These are phyloP conservation scores for Amanita subjunquillea DNA, from an alignment of 768 basidiomycete genomes.

Conservation along the genomic window DNA sequence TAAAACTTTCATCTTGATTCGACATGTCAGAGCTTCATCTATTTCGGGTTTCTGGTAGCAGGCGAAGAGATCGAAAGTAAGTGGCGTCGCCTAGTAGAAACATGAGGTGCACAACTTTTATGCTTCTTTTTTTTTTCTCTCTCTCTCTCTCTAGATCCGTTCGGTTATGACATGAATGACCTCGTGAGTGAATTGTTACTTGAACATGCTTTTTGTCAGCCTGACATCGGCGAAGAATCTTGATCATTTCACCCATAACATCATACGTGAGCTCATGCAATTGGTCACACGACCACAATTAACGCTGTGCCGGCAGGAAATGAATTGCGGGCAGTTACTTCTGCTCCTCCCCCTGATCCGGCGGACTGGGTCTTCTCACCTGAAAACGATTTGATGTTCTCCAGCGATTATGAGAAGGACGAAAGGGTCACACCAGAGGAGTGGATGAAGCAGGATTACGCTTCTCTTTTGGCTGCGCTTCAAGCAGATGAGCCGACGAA, in stretches of 20 bases:
- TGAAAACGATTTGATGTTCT: conserved; percentile 49
- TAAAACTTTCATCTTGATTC: neutral
- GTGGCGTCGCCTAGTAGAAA: conserved; percentile 13
- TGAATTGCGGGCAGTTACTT: conserved; percentile 55
- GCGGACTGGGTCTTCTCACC: conserved; percentile 49
- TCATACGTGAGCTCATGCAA: conserved; percentile 39
- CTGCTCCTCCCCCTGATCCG: conserved; percentile 48
- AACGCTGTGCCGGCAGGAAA: conserved; percentile 26
- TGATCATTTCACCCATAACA: conserved; percentile 62
- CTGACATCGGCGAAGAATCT: conserved; percentile 31
- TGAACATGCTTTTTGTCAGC: neutral
- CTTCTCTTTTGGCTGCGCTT: conserved; percentile 32
- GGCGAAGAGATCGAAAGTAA: conserved; percentile 70
- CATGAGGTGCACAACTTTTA: neutral
- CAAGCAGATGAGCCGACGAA: conserved; percentile 11
- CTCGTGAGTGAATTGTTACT: conserved; percentile 28
- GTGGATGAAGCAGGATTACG: conserved; percentile 44
- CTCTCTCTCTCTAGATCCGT: conserved; percentile 24
- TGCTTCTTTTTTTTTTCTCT: neutral
- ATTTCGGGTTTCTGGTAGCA: conserved; percentile 66
- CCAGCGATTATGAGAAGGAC: conserved; percentile 17
- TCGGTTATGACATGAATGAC: conserved; percentile 67
- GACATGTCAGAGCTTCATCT: conserved; percentile 44
- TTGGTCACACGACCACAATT: neutral
- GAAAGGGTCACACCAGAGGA: conserved; percentile 42